These are phyloP conservation scores for Mycosphaerella arachidis DNA, from an alignment of 2,329 filamentous ascomycete genomes.

Conservation along the genomic window DNA sequence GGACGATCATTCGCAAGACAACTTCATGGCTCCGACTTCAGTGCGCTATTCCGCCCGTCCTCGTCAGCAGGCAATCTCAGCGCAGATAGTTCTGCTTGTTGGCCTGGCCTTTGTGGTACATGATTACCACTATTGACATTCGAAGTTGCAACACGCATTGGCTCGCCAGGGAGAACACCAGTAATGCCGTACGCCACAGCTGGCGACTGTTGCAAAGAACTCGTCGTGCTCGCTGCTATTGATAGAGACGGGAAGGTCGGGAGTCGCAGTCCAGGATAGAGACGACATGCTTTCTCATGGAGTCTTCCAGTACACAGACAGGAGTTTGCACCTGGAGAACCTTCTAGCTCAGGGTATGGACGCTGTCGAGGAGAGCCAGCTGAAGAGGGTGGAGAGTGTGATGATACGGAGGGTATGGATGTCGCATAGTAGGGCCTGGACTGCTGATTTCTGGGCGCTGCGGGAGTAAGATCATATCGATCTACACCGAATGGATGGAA, in stretches of 20 bases:
- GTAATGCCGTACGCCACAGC: not conserved
- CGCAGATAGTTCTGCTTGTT: constrained; percentile 10
- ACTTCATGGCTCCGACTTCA: not conserved
- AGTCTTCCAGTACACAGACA: constrained; percentile 21
- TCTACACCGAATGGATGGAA: constrained; percentile 14
- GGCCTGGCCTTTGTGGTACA: constrained; percentile 2
- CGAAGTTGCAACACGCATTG: not conserved
- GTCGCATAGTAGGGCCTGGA: constrained; percentile 10
- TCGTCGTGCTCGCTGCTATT: not conserved
- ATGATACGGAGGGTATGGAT: constrained; percentile 8
- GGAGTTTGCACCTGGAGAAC: constrained; percentile 11
- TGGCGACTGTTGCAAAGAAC: constrained; percentile 3
- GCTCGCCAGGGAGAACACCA: not conserved
- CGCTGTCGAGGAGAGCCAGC: constrained; percentile 1
- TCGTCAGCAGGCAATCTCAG: not conserved
- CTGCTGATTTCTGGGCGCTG: not conserved
- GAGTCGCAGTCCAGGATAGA: constrained; percentile 16
- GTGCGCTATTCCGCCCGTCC: not conserved
- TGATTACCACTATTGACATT: not conserved
- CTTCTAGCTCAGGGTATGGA: constrained; percentile 17
- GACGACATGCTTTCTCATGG: constrained; percentile 14
- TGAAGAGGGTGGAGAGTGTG: constrained; percentile 8
- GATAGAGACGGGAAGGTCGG: constrained; percentile 7
- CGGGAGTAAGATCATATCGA: constrained; percentile 1
- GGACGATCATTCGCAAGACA: not conserved